Base-by-base conservation (phyloP, 768 basidiomycete species). In the Pilatotrama ljubarskyi region DNA sequence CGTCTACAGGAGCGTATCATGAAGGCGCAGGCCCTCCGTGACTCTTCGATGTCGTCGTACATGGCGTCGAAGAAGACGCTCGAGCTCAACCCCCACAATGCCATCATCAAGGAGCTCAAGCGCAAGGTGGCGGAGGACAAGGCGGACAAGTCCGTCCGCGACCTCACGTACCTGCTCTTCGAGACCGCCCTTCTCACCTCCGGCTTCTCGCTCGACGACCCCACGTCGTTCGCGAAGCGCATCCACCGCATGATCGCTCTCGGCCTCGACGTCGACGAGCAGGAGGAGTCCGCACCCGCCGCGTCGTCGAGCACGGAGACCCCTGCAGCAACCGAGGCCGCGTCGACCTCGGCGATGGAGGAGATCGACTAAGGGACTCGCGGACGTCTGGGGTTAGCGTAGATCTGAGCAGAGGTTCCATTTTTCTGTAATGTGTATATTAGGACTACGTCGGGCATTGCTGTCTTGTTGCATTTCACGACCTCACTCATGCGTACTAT, bases 21-120 rank as follows among this genome's bases (percentile, higher is more conserved):
- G 96, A 96, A 96, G 79, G 95, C 96, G 13, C 95, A 98, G 78
- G 95, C 95, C 29, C 86, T 96, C 57, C 91, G 94, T 64, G 94
- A 96, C 74, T 92, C 93, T 17, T 93, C 91, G 61, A 96, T 96
- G 95, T 97, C 95, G 24, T 96, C 94, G 24, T 98, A 98, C 84
- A 98, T 98, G 96, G 92, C 93, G 26, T 91, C 89, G 61, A 95
- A 95, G 84, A 97, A 97, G 88, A 97, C 95, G 9, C 85, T 98
- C 62, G 96, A 98, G 80, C 85, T 98, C 65, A 97, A 98, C 85
- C 90, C 93, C 35, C 76, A 73, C 66, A 94, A 98, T 80, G 77
- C 91, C 42, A 96, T 98, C 79, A 81, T 99, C 78, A 94, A 92
- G 82, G 95, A 98, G 79, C 83, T 99, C 70, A 95, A 88, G 83